Percentiles rank a stretch among this genome's conserved stretches.
Conservation (phyloP, 148 eudicot species). For the Tetragonia tetragonoides region DNA sequence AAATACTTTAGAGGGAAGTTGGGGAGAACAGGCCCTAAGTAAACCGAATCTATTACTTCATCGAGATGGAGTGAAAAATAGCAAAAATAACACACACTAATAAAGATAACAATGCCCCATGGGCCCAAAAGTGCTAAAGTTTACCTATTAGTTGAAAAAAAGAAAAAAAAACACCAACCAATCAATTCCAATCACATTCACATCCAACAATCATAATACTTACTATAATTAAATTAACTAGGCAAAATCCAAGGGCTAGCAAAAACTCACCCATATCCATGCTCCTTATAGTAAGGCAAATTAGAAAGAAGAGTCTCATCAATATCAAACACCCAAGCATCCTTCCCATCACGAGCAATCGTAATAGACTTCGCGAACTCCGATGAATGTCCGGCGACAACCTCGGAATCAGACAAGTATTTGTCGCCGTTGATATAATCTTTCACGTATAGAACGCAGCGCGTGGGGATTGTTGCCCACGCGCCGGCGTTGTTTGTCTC, state of each 20-base stretch:
- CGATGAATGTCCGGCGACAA: slow-evolving; percentile 44
- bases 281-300: slow-evolving; percentile 50
- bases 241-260: neutral
- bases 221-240: neutral
- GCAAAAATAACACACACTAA: no score
- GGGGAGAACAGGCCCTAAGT: no score
- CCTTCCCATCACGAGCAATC: slow-evolving; percentile 47
- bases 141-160: no score
- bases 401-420: slow-evolving; percentile 43
- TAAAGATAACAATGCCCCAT: no score
- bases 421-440: slow-evolving; percentile 51
- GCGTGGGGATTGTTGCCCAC: slow-evolving; percentile 50
- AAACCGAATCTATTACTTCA: no score
- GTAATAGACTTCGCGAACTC: slow-evolving; percentile 43
- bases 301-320: slow-evolving; percentile 81
- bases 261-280: slow-evolving; percentile 58
- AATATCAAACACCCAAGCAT: slow-evolving; percentile 83
- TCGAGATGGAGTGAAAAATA: no score
- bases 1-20: no score
- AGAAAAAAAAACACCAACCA: no score
- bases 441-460: slow-evolving; percentile 47
- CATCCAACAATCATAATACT: neutral
- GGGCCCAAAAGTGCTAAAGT: no score
- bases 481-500: slow-evolving; percentile 64
- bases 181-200: neutral